These are phyloP conservation scores for Alternaria infectoria DNA, from an alignment of 2,329 filamentous ascomycete genomes.

Conservation along the genomic window DNA sequence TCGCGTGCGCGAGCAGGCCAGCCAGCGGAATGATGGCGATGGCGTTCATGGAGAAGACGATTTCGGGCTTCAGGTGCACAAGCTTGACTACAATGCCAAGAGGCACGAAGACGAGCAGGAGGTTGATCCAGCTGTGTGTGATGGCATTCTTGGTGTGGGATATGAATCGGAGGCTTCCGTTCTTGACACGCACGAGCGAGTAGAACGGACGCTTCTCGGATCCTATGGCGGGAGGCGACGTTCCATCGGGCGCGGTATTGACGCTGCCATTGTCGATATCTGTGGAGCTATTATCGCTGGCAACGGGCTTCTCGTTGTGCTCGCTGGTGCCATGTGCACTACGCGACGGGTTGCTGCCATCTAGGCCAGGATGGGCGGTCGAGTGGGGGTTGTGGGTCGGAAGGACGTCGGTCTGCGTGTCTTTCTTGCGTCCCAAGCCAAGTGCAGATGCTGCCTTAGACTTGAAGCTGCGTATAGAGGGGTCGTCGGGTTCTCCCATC, in stretches of 20 bases:
- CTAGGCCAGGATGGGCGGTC: constrained; percentile 19
- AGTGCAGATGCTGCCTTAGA: constrained; percentile 56
- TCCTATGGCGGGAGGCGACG: constrained; percentile 61
- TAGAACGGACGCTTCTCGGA: constrained; percentile 52
- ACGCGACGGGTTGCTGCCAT: constrained; percentile 8
- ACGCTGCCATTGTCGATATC: constrained; percentile 36
- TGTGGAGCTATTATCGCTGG: constrained; percentile 9
- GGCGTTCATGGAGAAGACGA: constrained; percentile 60
- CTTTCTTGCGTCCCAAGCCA: constrained; percentile 49
- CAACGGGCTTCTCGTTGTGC: constrained; percentile 31
- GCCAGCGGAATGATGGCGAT: constrained; percentile 59
- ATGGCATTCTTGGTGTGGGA: constrained; percentile 65
- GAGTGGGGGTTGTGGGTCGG: constrained; percentile 34
- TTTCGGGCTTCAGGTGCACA: constrained; percentile 48
- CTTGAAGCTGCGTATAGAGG: constrained; percentile 59
- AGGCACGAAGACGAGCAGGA: constrained; percentile 78
- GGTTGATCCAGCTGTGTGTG: constrained; percentile 77
- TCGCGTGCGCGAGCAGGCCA: constrained; percentile 57
- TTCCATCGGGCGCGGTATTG: constrained; percentile 58
- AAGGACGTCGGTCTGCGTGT: constrained; percentile 37
- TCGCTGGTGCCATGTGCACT: constrained; percentile 3
- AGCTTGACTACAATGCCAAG: constrained; percentile 71
- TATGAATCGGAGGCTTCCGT: constrained; percentile 60
- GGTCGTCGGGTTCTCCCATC: constrained; percentile 64
- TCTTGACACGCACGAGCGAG: constrained; percentile 55